Conservation (phyloP, 345 rosid species). For the Camelina sativa region DNA sequence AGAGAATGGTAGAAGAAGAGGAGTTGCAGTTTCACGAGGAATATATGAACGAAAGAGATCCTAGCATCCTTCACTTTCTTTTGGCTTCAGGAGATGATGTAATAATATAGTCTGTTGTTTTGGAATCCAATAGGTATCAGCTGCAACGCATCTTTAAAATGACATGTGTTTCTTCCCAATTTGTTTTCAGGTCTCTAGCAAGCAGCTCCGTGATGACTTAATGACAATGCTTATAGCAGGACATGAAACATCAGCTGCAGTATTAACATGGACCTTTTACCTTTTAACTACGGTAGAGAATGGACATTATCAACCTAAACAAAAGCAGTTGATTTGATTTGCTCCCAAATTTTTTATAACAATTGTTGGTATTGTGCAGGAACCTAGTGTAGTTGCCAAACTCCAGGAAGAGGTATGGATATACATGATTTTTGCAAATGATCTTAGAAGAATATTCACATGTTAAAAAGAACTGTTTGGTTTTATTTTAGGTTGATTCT, state of each 20-base stretch:
- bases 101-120: slow-evolving; percentile 14
- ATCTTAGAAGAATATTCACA: slow-evolving; percentile 15
- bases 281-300: slow-evolving; percentile 70
- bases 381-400: slow-evolving; percentile 75
- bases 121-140: slow-evolving; percentile 19
- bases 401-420: slow-evolving; percentile 81
- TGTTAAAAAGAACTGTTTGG: not conserved
- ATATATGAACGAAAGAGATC: slow-evolving; percentile 94
- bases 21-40: slow-evolving; percentile 89
- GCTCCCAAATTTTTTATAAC: not conserved
- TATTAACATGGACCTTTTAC: slow-evolving; percentile 95
- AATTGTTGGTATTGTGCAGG: slow-evolving; percentile 55
- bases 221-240: slow-evolving; percentile 99
- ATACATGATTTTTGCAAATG: slow-evolving; percentile 4
- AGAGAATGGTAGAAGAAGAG: slow-evolving; percentile 97
- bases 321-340: not conserved
- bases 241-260: slow-evolving; percentile 97
- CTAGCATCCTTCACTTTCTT: slow-evolving; percentile 95
- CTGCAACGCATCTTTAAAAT: slow-evolving; percentile 12
- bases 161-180: slow-evolving; percentile 25
- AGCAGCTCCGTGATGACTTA: slow-evolving; percentile 96
- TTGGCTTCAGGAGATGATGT: slow-evolving; percentile 96
- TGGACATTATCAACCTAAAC: slow-evolving; percentile 12
- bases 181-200: slow-evolving; percentile 78
- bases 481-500: slow-evolving; percentile 71